Conservation (phyloP, 768 basidiomycete species). For the Kwoniella sp. region DNA sequence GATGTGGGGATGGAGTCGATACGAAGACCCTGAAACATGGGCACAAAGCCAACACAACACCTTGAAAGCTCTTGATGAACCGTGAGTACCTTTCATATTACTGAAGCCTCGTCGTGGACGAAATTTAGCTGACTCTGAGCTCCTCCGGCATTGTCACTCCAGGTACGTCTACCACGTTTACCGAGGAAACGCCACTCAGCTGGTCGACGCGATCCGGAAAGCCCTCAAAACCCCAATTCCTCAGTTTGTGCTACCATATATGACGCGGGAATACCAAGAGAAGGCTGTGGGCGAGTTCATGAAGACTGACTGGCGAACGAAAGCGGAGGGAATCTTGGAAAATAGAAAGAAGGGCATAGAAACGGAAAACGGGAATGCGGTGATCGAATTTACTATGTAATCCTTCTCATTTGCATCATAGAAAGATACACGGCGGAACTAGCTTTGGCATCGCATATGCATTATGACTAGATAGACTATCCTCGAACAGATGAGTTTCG, state of each 20-base stretch:
- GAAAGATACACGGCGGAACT: too few relatives aligned
- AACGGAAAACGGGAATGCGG: constrained; percentile 23
- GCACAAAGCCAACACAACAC: constrained; percentile 20
- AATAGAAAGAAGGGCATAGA: constrained; percentile 21
- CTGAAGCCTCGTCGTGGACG: not conserved
- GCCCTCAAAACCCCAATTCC: constrained; percentile 26
- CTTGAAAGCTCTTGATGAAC: constrained; percentile 11
- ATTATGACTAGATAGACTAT: too few relatives aligned
- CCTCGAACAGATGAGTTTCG: too few relatives aligned
- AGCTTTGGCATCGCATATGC: not conserved
- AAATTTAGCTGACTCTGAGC: not conserved
- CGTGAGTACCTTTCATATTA: constrained; percentile 1
- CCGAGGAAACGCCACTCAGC: constrained; percentile 19
- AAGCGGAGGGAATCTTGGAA: constrained; percentile 19
- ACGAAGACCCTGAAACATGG: constrained; percentile 19
- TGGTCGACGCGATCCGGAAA: constrained; percentile 27
- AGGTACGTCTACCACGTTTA: constrained; percentile 32
- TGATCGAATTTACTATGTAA: constrained; percentile 6
- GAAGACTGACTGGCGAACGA: constrained; percentile 22
- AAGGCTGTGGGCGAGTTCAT: constrained; percentile 12
- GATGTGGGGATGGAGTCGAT: constrained; percentile 7
- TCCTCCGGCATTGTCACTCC: not conserved
- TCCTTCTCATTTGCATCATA: too few relatives aligned
- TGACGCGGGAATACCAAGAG: constrained; percentile 21
- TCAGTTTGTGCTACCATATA: constrained; percentile 18